Evolutionary conservation across 345 rosid genomes (phyloP), one percentile per base, ranked within the genome.

Genomic region (Trapa incisa): DNA sequence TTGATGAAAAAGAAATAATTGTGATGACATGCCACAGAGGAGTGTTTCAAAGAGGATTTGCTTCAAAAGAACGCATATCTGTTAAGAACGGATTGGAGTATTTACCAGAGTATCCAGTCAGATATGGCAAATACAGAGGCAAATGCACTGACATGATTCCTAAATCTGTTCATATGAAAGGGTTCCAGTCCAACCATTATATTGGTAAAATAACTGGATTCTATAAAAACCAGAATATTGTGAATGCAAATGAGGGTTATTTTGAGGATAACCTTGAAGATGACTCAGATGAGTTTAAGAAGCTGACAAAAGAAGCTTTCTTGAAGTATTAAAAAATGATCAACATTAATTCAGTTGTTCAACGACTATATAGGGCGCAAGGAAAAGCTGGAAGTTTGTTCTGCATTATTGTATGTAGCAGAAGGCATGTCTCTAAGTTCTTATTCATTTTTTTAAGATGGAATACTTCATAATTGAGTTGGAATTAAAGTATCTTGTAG

Each of bases 301-400:
- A 77, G 77, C 39, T 76, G 77, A 83, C 81, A 47, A 78, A 83
- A 62, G 83, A 80, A 70, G 84, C 83, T 69, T 87, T 81, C 68
- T 75, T 87, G 65, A 68, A 52, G 73, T 83, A 71, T 68, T 80
- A 83, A 15, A 84, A 78, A 67, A 80, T 43, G 71, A 78, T 87
- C 78, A 87, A 84, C 65, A 70, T 75, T 70, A 74, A 69, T 75
- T 71, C 78, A 64, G 73, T 77, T 67, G 78, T 73, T 70, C 82
- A 69, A 66, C 81, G 81, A 76, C 85, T 87, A 75, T 87, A 84
- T 83, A 72, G 65, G 79, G 87, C 80, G 75, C 86, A 80, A 80
- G 92, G 92, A 76, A 75, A 83, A 74, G 86, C 85, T 69, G 89
- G 92, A 73, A 81, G 84, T 72, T 78, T 87, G 79, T 84, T 83